Evolutionary conservation across 768 basidiomycete species (phyloP).

Genomic region (Chiua virens): DNA sequence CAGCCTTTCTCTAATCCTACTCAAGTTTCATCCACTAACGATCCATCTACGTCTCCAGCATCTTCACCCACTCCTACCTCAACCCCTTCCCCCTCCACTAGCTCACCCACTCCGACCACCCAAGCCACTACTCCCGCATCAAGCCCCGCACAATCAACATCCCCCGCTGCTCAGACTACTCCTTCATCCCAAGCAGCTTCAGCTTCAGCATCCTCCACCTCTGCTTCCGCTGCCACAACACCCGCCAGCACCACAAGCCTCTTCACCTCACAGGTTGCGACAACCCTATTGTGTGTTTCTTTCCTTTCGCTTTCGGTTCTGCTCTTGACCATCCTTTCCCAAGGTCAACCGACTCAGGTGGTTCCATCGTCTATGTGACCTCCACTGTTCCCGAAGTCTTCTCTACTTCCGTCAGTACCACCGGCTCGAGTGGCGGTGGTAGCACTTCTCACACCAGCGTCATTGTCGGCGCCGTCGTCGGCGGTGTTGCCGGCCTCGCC

Average conservation of each 20-base stretch:
- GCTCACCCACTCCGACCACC: constrained; percentile 1
- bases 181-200: background rate
- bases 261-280: constrained; percentile 18
- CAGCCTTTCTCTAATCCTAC: background rate
- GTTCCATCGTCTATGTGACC: constrained; percentile 22
- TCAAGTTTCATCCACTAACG: constrained; percentile 10
- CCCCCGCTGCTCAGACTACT: background rate
- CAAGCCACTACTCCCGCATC: constrained; percentile 1
- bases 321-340: background rate
- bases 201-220: background rate
- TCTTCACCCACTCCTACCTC: background rate
- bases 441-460: constrained; percentile 34
- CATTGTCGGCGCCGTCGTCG: constrained; percentile 56
- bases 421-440: background rate
- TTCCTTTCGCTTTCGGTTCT: background rate
- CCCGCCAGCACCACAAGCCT: background rate
- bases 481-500: constrained; percentile 37
- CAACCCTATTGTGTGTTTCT: constrained; percentile 18
- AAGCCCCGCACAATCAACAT: background rate
- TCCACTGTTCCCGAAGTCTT: constrained; percentile 12
- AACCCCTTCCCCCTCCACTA: background rate
- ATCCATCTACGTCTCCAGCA: constrained; percentile 10
- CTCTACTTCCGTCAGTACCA: constrained; percentile 11
- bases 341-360: constrained; percentile 24
- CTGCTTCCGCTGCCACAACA: background rate